These are phyloP conservation scores for Blastobotrys capitulatus DNA, from an alignment of 1,139 yeast genomes.

Conservation along the genomic window DNA sequence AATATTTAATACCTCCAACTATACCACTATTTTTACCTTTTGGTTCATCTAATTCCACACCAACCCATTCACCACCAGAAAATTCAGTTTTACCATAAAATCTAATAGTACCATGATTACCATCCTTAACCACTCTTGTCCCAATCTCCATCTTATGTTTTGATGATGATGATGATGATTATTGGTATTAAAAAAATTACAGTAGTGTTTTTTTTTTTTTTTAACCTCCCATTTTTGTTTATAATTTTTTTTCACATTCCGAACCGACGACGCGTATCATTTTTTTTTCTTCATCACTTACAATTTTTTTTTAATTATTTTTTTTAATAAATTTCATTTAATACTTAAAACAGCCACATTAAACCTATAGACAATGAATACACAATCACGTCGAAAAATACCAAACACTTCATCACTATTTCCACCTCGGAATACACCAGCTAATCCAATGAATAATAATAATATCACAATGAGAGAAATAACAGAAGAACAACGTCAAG, in stretches of 20 bases:
- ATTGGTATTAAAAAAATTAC: not conserved
- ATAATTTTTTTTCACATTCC: no score
- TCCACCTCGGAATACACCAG: not conserved
- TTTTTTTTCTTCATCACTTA: not conserved
- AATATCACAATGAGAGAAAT: constrained; percentile 41
- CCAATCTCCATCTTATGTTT: constrained; percentile 18
- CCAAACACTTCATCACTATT: constrained; percentile 6
- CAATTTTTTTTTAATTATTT: not conserved
- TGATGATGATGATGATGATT: not conserved
- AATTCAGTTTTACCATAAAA: constrained; percentile 45
- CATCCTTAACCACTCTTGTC: constrained; percentile 21
- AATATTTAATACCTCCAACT: constrained; percentile 58
- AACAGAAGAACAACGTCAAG: constrained; percentile 85
- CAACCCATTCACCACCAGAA: constrained; percentile 67
- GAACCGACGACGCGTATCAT: not conserved
- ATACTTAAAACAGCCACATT: no score
- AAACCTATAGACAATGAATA: constrained; percentile 7
- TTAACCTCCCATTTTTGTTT: not conserved
- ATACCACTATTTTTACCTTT: constrained; percentile 78
- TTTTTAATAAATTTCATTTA: no score
- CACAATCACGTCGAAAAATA: constrained; percentile 7
- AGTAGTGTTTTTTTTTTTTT: not conserved
- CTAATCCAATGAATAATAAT: not conserved
- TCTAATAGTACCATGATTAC: constrained; percentile 26
- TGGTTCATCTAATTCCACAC: constrained; percentile 60